Evolutionary conservation across 352 stramenopile species (phyloP), one percentile per base, ranked within the genome.

Genomic region (Blastocystis sp.): DNA sequence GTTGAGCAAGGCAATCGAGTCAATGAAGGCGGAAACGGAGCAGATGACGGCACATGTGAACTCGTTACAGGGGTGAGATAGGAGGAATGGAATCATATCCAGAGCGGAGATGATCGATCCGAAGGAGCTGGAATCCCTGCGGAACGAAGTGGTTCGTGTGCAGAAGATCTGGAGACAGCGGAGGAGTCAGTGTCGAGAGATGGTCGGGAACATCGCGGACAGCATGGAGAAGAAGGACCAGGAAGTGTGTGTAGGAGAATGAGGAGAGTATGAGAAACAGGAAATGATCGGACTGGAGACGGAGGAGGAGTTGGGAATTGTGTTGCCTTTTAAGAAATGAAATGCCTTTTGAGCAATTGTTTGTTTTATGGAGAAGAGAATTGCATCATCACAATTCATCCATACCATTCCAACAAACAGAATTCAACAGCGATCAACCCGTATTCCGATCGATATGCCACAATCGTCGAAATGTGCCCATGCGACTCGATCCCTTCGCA

Each of bases 161-260:
- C 40, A 81, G 69, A 81, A 81, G 48, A 81, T 81, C 24, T 81
- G 69, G 69, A 61, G 51, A 48, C 69, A 81, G 53, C 69, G 69
- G 29, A 40, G 69, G 16, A 65, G 11, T 46, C 29, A 65, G 16
- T 81, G 69, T 64, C 69, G 69, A 24, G 69, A 81, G 27, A 64
- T 81, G 48, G 48, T 63, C 27, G 69, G 69, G 8, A 64, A 49
- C n/a, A 40, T 81, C 42, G 69, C 69, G 27, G 69, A 81, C 14
- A 44, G 69, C 14, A 81, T 81, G 69, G 69, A 81, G 8, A 81
- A 81, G 48, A 24, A 40, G 27, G 69, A 81, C 0, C 6, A 42
- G 8, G 69, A 81, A 46, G 34, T 81, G 32, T 32, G 0, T 44
- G 61, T 72, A 27, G 40, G 32, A 24, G 4, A 21, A 8, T 29